Base-by-base conservation (phyloP, 805 yeast genomes). In the Sugiyamaella qingdaonensis region DNA sequence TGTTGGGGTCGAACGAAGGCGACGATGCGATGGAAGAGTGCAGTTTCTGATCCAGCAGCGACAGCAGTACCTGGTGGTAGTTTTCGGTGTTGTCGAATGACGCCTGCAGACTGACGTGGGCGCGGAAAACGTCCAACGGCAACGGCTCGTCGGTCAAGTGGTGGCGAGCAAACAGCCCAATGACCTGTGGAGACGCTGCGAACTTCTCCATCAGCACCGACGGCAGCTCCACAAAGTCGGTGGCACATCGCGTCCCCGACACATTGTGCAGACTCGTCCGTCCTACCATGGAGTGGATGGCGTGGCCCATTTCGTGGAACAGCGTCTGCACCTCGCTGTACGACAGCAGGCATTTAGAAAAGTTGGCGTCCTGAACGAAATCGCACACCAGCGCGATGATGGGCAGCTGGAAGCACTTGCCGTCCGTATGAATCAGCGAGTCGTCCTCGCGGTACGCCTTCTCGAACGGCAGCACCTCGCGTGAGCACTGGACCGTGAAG, bases 271-370 rank as follows among this genome's bases (percentile, higher is more conserved):
- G 71, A 42, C 84, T 77, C 0, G 99, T 94, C 57, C 92, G 78
- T 0, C 98, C 99, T 18, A 94, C 72, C 96, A 94, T 92, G 2
- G 97, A 88, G 68, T 94, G 99, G 81, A 94, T 86, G 0, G 98
- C 98, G 69, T 94, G 99, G 0, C 99, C 99, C 96, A 94, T 90
- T 70, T 94, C 99, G 69, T 94, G 99, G 73, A 94, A 94, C 16
- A 94, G 72, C 0, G 99, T 94, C 62, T 92, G 96, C 18, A 92
- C 90, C 63, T 94, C 98, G 53, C 77, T 79, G 53, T 88, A 74
- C 10, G 84, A 75, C 37, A 92, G 69, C 16, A 87, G 71, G 31
- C 91, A 83, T 19, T 80, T 78, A 10, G 68, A 62, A 13, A 57
- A 41, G n/a, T 54, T 53, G 1, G 62, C 62, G 4, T 64, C 63